Conservation (phyloP, 371 early-diverging fungal species). For the Apophysomyces trapeziformis region DNA sequence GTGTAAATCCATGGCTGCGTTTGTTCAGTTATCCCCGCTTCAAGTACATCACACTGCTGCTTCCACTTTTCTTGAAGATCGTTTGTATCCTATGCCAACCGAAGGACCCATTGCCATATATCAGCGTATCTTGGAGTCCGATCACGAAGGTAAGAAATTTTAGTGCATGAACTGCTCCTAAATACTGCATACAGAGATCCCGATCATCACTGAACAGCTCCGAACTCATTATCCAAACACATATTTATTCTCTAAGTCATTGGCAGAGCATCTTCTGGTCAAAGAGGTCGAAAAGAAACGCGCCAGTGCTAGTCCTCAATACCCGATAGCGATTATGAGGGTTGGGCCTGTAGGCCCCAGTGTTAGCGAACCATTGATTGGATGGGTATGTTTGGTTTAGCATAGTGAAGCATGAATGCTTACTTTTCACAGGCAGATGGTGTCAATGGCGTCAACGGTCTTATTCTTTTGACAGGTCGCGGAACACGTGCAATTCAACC, state of each 20-base stretch:
- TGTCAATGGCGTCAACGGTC: conserved; percentile 59
- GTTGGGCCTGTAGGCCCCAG: conserved; percentile 60
- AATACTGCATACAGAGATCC: conserved; percentile 19
- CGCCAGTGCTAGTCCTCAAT: conserved; percentile 23
- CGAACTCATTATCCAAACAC: conserved; percentile 50
- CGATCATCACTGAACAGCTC: conserved; percentile 16
- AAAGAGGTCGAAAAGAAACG: conserved; percentile 47
- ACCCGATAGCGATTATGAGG: conserved; percentile 59
- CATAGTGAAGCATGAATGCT: no score
- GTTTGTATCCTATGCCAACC: conserved; percentile 49
- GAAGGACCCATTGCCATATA: conserved; percentile 47
- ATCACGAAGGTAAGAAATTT: conserved; percentile 22
- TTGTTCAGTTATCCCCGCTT: conserved; percentile 58
- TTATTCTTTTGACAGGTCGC: conserved; percentile 42
- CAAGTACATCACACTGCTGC: conserved; percentile 33
- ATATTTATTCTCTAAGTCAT: conserved; percentile 59
- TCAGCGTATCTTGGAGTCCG: conserved; percentile 20
- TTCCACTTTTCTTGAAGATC: conserved; percentile 41
- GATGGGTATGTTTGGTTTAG: conserved; percentile 53
- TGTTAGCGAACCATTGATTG: conserved; percentile 59
- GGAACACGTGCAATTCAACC: conserved; percentile 43
- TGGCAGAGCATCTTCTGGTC: conserved; percentile 59
- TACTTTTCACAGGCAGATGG: conserved; percentile 51
- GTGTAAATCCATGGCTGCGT: conserved; percentile 47
- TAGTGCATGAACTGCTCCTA: no score